A percentile compares a stretch with the other conserved stretches of the same genome.
Conservation (phyloP, 177 flowering plant genomes). For the Vitis hybrid region DNA sequence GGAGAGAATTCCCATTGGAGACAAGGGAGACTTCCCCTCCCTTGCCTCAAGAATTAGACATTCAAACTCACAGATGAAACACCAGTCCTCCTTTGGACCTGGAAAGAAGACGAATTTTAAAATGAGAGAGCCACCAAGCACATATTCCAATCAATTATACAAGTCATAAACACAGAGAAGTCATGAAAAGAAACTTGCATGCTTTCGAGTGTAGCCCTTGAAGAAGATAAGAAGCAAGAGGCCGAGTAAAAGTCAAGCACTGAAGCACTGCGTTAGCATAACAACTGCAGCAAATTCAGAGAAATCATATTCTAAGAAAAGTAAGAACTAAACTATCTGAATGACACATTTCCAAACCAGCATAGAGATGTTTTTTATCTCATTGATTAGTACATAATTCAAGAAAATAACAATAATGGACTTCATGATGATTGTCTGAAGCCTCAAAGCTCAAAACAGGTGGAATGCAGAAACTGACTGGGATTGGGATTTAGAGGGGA, state of each 20-base stretch:
- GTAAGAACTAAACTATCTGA: not conserved
- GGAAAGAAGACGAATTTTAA: constrained; percentile 8
- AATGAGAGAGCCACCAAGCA: constrained; percentile 5
- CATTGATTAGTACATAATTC: not conserved
- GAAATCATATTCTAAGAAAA: not conserved
- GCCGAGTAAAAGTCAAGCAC: constrained; percentile 90
- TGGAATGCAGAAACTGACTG: too few species aligned
- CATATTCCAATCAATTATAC: not conserved
- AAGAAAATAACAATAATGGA: not conserved
- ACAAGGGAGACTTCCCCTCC: constrained; percentile 59
- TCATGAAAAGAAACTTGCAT: constrained; percentile 51
- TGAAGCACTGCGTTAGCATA: constrained; percentile 97
- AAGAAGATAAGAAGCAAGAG: constrained; percentile 79
- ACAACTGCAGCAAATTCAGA: constrained; percentile 62
- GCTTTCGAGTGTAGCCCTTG: constrained; percentile 72
- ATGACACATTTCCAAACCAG: not conserved
- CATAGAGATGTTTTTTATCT: not conserved
- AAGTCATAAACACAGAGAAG: constrained; percentile 5
- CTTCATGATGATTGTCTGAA: too few species aligned
- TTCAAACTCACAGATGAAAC: constrained; percentile 86
- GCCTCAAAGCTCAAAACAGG: too few species aligned
- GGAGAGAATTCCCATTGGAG: constrained; percentile 75
- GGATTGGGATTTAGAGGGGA: too few species aligned
- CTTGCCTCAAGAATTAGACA: constrained; percentile 50
- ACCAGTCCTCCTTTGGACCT: constrained; percentile 77